These are phyloP conservation scores for Melastoma candidum DNA, from an alignment of 441 rosid genomes.

Conservation along the genomic window DNA sequence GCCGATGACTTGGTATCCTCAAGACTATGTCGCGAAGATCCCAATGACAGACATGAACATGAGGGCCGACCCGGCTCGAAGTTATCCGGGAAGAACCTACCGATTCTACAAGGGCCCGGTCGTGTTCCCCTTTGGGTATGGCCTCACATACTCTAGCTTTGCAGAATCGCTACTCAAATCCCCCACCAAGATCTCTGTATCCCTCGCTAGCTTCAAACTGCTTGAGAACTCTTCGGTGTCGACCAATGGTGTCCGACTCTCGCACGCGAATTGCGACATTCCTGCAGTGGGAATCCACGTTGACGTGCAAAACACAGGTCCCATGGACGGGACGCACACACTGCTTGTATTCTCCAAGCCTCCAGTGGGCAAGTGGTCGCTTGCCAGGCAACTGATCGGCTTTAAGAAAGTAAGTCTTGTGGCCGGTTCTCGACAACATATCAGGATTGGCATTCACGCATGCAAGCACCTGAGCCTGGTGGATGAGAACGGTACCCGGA, in stretches of 20 bases:
- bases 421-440: slow-evolving; percentile 38
- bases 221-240: slow-evolving; percentile 27
- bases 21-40: slow-evolving; percentile 48
- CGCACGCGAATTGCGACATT: slow-evolving; percentile 43
- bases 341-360: slow-evolving; percentile 57
- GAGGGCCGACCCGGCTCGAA: slow-evolving; percentile 42
- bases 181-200: slow-evolving; percentile 31
- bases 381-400: slow-evolving; percentile 50
- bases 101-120: slow-evolving; percentile 87
- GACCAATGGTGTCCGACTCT: slow-evolving; percentile 29
- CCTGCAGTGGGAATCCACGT: slow-evolving; percentile 35
- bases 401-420: slow-evolving; percentile 56
- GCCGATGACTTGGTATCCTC: slow-evolving; percentile 99
- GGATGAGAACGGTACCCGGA: slow-evolving; percentile 59
- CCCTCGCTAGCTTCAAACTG: slow-evolving; percentile 23
- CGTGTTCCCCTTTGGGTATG: slow-evolving; percentile 78
- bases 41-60: slow-evolving; percentile 89
- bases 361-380: slow-evolving; percentile 46
- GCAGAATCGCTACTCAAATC: slow-evolving; percentile 31
- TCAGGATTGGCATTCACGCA: slow-evolving; percentile 42
- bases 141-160: slow-evolving; percentile 55
- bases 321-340: slow-evolving; percentile 61
- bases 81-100: slow-evolving; percentile 68
- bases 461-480: slow-evolving; percentile 74
- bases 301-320: slow-evolving; percentile 55